Base-by-base conservation (phyloP, 2,329 filamentous ascomycete genomes). In the Botrytis fabae region DNA sequence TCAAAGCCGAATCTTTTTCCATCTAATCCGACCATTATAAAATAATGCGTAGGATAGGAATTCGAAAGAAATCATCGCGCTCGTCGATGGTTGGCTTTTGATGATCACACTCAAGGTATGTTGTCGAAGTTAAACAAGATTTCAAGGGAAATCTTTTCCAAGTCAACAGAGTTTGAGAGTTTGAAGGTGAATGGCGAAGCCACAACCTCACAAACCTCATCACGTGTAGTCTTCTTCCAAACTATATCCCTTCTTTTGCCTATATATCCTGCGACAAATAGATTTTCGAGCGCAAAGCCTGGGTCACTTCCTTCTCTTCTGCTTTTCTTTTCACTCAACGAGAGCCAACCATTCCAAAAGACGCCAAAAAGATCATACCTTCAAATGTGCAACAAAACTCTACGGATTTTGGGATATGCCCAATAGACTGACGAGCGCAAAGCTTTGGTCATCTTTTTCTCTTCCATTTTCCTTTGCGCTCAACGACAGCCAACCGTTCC, bases 381-480 rank as follows among this genome's bases (percentile, higher is more conserved):
- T 35, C 35, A 35, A 5, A 35, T 35, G 5, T 5, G 35, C 35
- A 35, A 35, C 35, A 35, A 35, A 35, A 35, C 32, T 8, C 44
- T 46, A 22, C 44, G 2, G 18, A 46, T 46, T 22, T 22, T 46
- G 46, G 22, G 3, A 60, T 60, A 6, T 38, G 6, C 4, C 32
- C 57, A 60, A 60, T 60, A 35, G 22, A 48, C 46, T 57, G 12
- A 57, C 57, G 35, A 61, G 32, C 35, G 59, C 59, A 61, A 61
- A 62, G 35, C 60, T 42, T 62, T 12, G 35, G 35, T 42, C 35
- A 14, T 12, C n/a, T n/a, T 25, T 8, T 22, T 62, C 38, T 62
- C 12, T 20, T 38, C 8, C 14, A 18, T 22, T 59, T 59, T 18
- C 35, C 3, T 60, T 42, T 62, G 12, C 35, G 22, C 22, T 40